Conservation (phyloP, 768 basidiomycete genomes). For the Russula emetica region DNA sequence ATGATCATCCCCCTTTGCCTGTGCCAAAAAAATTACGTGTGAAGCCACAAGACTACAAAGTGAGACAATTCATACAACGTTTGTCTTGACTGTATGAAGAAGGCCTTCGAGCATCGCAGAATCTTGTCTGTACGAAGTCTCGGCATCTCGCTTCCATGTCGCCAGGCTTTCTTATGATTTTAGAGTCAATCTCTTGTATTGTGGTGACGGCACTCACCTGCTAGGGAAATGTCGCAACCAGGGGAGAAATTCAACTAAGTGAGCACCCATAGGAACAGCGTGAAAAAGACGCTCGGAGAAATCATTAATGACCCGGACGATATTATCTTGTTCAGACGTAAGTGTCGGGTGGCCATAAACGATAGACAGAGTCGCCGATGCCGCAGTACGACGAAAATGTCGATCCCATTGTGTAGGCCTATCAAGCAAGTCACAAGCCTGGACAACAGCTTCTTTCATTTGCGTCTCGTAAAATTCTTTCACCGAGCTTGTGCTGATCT, state of each 20-base stretch:
- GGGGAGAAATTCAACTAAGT: neutral
- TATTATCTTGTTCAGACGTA: neutral
- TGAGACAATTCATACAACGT: neutral
- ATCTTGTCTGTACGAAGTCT: neutral
- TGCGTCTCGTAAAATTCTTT: neutral
- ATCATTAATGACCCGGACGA: neutral
- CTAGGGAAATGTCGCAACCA: neutral
- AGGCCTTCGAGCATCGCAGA: neutral
- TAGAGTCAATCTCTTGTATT: neutral
- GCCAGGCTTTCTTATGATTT: neutral
- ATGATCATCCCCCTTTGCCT: neutral
- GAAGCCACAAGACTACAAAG: neutral
- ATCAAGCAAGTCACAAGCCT: neutral
- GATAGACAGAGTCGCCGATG: constrained; percentile 1
- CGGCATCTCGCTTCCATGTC: neutral
- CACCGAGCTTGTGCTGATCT: neutral
- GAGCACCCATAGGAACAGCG: neutral
- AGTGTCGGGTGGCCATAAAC: neutral
- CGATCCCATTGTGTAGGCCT: neutral
- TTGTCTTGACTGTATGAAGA: neutral
- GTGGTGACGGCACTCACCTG: neutral
- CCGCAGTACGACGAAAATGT: neutral
- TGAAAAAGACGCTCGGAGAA: neutral
- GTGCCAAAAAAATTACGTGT: neutral
- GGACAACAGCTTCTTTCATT: neutral